phyloP scores from a whole-genome alignment of 1,139 yeast genomes.

The Hyphopichia pseudoburtonii region DNA sequence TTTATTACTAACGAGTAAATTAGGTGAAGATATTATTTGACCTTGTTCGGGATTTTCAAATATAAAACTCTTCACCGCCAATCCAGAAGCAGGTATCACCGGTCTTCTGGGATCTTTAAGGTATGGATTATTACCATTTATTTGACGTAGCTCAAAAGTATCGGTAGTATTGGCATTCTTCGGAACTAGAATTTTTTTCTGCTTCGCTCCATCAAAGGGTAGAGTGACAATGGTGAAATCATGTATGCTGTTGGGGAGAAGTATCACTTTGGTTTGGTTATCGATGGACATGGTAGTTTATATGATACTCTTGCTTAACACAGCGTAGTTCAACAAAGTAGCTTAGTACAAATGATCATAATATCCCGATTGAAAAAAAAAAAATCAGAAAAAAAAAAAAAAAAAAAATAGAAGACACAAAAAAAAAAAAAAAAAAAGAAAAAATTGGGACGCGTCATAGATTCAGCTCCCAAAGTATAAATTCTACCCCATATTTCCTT shows the following conservation, averaged over 20 bases:
- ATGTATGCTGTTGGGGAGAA: constrained; percentile 18
- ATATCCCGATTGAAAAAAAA: too few species aligned
- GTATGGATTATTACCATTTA: constrained; percentile 27
- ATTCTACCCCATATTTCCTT: too few species aligned
- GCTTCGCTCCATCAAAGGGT: constrained; percentile 20
- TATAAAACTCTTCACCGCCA: constrained; percentile 36
- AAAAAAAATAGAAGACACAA: background rate
- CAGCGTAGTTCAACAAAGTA: too few species aligned
- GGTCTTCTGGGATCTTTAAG: constrained; percentile 13
- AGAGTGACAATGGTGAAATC: constrained; percentile 18
- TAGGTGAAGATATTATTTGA: constrained; percentile 32
- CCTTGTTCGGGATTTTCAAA: constrained; percentile 30
- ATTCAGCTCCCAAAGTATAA: too few species aligned
- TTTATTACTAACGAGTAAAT: constrained; percentile 40
- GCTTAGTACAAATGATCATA: too few species aligned
- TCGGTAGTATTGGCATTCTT: constrained; percentile 8
- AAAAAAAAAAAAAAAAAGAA: background rate
- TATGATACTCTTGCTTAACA: too few species aligned
- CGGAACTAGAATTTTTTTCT: constrained; percentile 16
- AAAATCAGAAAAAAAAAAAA: background rate
- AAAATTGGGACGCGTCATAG: too few species aligned
- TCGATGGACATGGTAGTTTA: too few species aligned
- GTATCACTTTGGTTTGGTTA: constrained; percentile 16
- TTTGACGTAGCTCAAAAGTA: constrained; percentile 32
- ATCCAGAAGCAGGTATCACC: constrained; percentile 20